These are phyloP conservation scores for Apiospora sp. DNA, from an alignment of 2,329 filamentous ascomycete genomes.

Conservation along the genomic window DNA sequence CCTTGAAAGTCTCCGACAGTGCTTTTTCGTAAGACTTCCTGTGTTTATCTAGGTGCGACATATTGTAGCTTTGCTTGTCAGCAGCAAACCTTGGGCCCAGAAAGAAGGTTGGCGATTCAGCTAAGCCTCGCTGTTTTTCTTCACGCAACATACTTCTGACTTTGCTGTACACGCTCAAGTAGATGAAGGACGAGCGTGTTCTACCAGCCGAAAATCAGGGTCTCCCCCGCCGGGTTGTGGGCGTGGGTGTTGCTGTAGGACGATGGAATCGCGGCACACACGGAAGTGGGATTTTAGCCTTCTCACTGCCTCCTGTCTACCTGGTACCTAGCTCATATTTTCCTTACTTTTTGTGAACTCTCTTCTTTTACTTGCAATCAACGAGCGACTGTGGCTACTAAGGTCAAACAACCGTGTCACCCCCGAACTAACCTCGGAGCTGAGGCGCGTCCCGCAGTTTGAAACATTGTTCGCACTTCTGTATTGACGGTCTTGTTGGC, in stretches of 20 bases:
- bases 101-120: neutral
- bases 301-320: neutral
- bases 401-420: neutral
- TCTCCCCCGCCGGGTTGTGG: neutral
- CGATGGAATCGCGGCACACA: slow-evolving; percentile 9
- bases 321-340: neutral
- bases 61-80: slow-evolving; percentile 4
- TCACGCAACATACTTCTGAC: neutral
- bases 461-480: neutral
- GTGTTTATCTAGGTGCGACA: neutral
- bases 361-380: neutral
- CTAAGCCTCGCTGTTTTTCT: neutral
- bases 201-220: neutral
- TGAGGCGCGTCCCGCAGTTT: neutral
- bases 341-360: neutral
- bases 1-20: neutral
- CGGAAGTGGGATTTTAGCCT: slow-evolving; percentile 11
- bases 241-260: neutral
- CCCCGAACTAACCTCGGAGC: neutral
- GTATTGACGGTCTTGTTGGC: no score
- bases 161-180: neutral
- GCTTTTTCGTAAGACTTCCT: neutral
- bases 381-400: neutral
- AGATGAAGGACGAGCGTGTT: neutral
- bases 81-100: neutral